These are phyloP conservation scores for Sugiyamaella mastotermitis DNA, from an alignment of 805 yeast genomes.

Conservation along the genomic window DNA sequence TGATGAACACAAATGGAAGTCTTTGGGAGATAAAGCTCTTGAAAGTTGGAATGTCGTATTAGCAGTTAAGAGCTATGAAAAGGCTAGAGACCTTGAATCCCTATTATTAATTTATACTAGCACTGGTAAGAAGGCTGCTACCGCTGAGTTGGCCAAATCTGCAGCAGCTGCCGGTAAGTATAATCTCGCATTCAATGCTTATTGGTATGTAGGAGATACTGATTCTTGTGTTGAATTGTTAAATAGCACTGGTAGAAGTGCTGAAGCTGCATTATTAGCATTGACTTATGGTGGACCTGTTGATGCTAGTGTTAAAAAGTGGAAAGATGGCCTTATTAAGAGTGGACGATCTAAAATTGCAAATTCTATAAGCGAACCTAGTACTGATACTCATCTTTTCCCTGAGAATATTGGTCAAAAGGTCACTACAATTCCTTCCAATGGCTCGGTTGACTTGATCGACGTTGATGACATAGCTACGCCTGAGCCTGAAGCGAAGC, in stretches of 20 bases:
- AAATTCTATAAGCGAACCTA: slow-evolving; percentile 50
- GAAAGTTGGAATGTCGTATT: slow-evolving; percentile 69
- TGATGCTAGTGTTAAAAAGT: slow-evolving; percentile 45
- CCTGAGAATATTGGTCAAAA: slow-evolving; percentile 28
- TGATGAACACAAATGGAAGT: slow-evolving; percentile 76
- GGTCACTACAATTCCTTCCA: slow-evolving; percentile 14
- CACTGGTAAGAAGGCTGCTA: slow-evolving; percentile 58
- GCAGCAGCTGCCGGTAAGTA: slow-evolving; percentile 74
- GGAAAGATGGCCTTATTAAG: slow-evolving; percentile 57
- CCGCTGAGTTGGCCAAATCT: slow-evolving; percentile 54
- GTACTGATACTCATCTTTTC: slow-evolving; percentile 30
- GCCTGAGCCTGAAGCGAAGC: slow-evolving; percentile 15
- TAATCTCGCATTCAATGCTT: slow-evolving; percentile 86
- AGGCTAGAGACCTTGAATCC: slow-evolving; percentile 77
- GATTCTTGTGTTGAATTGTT: slow-evolving; percentile 59
- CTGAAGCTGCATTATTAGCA: slow-evolving; percentile 84
- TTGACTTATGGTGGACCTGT: slow-evolving; percentile 57
- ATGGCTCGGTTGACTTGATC: slow-evolving; percentile 30
- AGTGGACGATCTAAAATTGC: slow-evolving; percentile 54
- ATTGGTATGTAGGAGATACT: slow-evolving; percentile 79
- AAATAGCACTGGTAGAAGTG: slow-evolving; percentile 56
- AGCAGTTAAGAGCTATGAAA: slow-evolving; percentile 73
- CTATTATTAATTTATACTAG: slow-evolving; percentile 78
- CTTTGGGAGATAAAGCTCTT: slow-evolving; percentile 83
- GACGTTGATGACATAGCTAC: slow-evolving; percentile 39